Evolutionary conservation across 2,329 filamentous ascomycete species (phyloP).

Genomic region (Graphilbum fragrans): DNA sequence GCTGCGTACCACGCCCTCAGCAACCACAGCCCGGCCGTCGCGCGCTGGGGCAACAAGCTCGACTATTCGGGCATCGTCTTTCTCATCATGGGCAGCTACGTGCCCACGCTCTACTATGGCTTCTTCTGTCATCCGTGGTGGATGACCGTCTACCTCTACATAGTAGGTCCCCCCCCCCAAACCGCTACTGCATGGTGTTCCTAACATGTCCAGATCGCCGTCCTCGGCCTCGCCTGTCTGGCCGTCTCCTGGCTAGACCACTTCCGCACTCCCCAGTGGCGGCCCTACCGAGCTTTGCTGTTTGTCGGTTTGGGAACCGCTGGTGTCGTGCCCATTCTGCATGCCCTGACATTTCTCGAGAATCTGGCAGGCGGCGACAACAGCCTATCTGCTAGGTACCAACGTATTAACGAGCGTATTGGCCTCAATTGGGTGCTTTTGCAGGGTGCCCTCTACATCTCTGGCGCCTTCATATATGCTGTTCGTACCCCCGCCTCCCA

Average conservation of each 20-base stretch:
- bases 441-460: slow-evolving; percentile 74
- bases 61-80: slow-evolving; percentile 92
- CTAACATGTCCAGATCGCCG: slow-evolving; percentile 48
- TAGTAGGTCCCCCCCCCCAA: slow-evolving; percentile 36
- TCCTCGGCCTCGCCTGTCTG: slow-evolving; percentile 65
- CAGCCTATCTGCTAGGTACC: slow-evolving; percentile 36
- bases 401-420: slow-evolving; percentile 57
- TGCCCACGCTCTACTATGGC: slow-evolving; percentile 80
- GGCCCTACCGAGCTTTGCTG: slow-evolving; percentile 77
- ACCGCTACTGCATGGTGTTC: not conserved
- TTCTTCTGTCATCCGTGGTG: slow-evolving; percentile 59
- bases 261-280: slow-evolving; percentile 74
- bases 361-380: not conserved
- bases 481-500: slow-evolving; percentile 30
- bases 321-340: slow-evolving; percentile 70
- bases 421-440: slow-evolving; percentile 69
- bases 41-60: slow-evolving; percentile 78
- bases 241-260: slow-evolving; percentile 66
- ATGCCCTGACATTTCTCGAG: slow-evolving; percentile 41
- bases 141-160: slow-evolving; percentile 60
- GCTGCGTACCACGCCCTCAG: slow-evolving; percentile 74
- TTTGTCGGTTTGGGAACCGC: slow-evolving; percentile 81
- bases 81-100: slow-evolving; percentile 82
- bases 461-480: slow-evolving; percentile 78
- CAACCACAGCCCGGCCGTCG: slow-evolving; percentile 71